Base-by-base conservation (phyloP, 345 rosid genomes). In the Combretum micranthum region DNA sequence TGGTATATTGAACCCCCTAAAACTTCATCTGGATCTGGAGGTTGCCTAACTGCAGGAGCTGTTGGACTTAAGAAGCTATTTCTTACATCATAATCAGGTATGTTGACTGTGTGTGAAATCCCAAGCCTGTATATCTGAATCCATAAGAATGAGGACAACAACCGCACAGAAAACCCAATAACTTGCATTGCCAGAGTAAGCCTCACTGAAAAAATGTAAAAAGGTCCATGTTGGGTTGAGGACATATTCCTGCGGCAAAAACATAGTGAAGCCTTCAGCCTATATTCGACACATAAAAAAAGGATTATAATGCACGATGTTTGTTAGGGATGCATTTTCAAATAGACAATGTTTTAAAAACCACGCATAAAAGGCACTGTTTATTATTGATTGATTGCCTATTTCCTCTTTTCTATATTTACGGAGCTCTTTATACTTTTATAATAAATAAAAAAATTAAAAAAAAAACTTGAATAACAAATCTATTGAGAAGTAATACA, bases 61-160 rank as follows among this genome's bases (percentile, higher is more conserved):
- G 67, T 62, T 6, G 95, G 95, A 55, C 80, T 84, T 21, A 86
- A 39, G 60, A 92, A 86, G 69, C 90, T 85, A 72, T 67, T 78
- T 64, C 79, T 81, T 50, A 70, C 60, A 77, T 84, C 88, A 53
- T 72, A 77, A 72, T 92, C 84, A 57, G 53, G 67, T 14, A 73
- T 14, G 37, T 60, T 60, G 47, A 78, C 87, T 18, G 73, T 67
- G 52, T 50, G 42, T 19, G 86, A 75, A 63, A 79, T 80, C 21
- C 98, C 98, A 67, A 92, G 73, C 69, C 90, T 77, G 66, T 88
- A 92, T 32, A 92, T 92, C 85, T 88, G 98, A 78, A 88, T 77
- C 98, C 98, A 88, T 26, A 88, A 48, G 42, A 92, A 70, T 12
- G 93, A 79, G 20, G 98, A 88, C 4, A 77, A 84, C 19, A 92